Base-by-base conservation (phyloP, 2,329 filamentous ascomycete genomes). In the Magnaporthiopsis rhizophila region DNA sequence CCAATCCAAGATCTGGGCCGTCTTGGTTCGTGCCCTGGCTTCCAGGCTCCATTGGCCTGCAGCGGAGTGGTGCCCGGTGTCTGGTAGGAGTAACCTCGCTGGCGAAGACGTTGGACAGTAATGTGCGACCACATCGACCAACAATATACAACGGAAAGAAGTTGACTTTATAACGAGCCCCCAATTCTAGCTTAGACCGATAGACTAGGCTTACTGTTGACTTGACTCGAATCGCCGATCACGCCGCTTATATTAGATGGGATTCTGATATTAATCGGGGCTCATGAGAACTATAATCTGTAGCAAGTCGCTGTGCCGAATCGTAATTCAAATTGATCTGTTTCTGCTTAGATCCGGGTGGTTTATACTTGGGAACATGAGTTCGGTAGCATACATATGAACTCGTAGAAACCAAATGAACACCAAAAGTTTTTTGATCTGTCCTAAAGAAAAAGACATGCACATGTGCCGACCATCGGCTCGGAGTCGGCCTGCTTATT, bases 401-500 rank as follows among this genome's bases (percentile, higher is more conserved):
- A 38, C 13, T 38, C 15, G 15, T 18, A 3, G 15, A 4, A 38
- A 13, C 36, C 36, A 18, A 18, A 38, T 13, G 3, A 18, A 13
- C 45, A 5, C 3, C 7, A 7, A 45, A 45, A 18, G 38, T 45
- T 11, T 3, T 6, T 34, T 15, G 36, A 38, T 38, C 15, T 18
- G 3, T 21, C 4, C 21, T 38, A 3, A 5, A 5, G 28, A 30
- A 30, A 8, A 13, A 53, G 11, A 11, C 18, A n/a, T 53, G 45
- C 1, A n/a, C 18, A 53, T 21, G 6, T 21, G 45, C 45, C n/a
- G 21, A n/a, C 6, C 21, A 53, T 53, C 8, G 18, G 18, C 45
- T 53, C 21, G 45, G 45, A 18, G n/a, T n/a, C 45, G 1, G 38
- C 21, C 18, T 24, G 15, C 63, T 69, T 84, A 96, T 74, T 91